phyloP scores from a whole-genome alignment of 192 early-diverging fungal species.

The Coemansia sp. region DNA sequence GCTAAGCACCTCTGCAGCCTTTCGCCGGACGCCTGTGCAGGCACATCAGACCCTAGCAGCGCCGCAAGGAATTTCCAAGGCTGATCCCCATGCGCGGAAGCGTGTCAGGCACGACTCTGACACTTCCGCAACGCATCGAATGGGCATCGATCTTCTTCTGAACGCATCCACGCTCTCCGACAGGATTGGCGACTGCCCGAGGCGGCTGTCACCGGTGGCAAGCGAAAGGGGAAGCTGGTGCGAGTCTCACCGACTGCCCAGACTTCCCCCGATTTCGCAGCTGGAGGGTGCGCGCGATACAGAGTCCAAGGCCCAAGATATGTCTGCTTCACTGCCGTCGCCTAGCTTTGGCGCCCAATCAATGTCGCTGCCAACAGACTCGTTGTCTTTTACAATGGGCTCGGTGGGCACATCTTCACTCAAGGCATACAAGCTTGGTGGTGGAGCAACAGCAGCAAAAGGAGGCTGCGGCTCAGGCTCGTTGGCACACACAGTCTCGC shows the following conservation, averaged over 20 bases:
- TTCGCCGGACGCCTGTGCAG: slow-evolving; percentile 5
- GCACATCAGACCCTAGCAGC: not conserved
- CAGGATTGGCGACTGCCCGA: slow-evolving; percentile 18
- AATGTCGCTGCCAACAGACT: slow-evolving; percentile 24
- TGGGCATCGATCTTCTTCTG: slow-evolving; percentile 47
- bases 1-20: slow-evolving; percentile 14
- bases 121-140: slow-evolving; percentile 26
- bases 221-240: slow-evolving; percentile 13
- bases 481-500: not conserved
- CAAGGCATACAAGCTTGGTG: slow-evolving; percentile 33
- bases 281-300: slow-evolving; percentile 12
- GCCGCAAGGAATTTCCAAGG: not conserved
- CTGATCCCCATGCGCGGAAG: slow-evolving; percentile 16
- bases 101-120: slow-evolving; percentile 25
- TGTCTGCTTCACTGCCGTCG: slow-evolving; percentile 4
- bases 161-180: slow-evolving; percentile 48
- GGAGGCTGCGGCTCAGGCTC: not conserved
- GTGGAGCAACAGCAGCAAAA: not conserved
- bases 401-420: slow-evolving; percentile 26
- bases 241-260: slow-evolving; percentile 2
- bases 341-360: slow-evolving; percentile 8
- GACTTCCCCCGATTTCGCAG: slow-evolving; percentile 44
- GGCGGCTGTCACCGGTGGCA: not conserved
- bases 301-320: not conserved
- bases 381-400: slow-evolving; percentile 17